Evolutionary conservation across 805 yeast genomes (phyloP), one percentile per base, ranked within the genome.

Genomic region (Dipodascus geniculatus): DNA sequence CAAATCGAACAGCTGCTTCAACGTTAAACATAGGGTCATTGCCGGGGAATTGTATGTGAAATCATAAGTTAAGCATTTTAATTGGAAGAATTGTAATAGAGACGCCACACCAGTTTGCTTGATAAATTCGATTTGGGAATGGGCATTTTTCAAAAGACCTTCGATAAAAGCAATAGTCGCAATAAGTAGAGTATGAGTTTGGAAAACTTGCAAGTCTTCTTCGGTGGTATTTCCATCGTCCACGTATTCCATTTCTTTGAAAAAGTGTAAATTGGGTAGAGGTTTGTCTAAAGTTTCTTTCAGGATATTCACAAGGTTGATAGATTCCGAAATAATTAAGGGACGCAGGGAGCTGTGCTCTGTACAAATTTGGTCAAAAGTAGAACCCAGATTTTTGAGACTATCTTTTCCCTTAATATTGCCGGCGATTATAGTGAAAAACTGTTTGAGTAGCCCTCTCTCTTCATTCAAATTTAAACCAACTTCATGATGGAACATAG

Each of bases 341-440:
- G 85, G 82, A 51, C 85, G 81, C 56, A 88, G 71, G 1, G 76
- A 80, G 1, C 95, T 87, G 62, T 86, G 87, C 63, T 90, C 96
- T 62, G 96, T 77, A 1, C 86, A 81, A 50, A 89, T 68, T 59
- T 87, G 95, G 63, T 89, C 96, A 60, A 89, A 74, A 0, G 83
- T 74, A 23, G 77, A 71, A 1, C 95, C 96, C 17, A 87, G 64
- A 28, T 76, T 74, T 53, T 70, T 69, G 2, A 80, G 73, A 53
- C 86, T 63, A 20, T 75, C 79, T 57, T 76, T 77, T 2, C 87
- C 81, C 56, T 72, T 70, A 2, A 73, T 71, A 0, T 73, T 65
- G 49, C 75, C 68, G 49, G 71, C 70, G 59, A 87, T 80, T 1
- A 79, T 68, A 16, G 58, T 70, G 69, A 78, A 83, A 68, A 64